Percentiles rank a stretch among this genome's conserved stretches.
These are phyloP conservation scores for Aspergillus sp. DNA, from an alignment of 2,329 filamentous ascomycete genomes.

Conservation along the genomic window DNA sequence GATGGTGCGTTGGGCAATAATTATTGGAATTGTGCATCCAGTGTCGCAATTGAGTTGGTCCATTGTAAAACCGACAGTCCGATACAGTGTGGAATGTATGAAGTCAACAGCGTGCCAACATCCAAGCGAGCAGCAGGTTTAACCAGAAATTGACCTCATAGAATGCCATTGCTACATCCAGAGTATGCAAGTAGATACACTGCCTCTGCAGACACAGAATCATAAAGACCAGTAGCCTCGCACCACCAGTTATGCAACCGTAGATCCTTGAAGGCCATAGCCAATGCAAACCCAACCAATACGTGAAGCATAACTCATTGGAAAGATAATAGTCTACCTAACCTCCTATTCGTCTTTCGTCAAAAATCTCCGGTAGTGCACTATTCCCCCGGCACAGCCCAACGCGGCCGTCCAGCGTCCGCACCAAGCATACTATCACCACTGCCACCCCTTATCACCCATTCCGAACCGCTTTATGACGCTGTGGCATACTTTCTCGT, in stretches of 20 bases:
- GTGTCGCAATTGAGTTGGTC: neutral
- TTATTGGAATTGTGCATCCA: neutral
- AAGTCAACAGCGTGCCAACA: neutral
- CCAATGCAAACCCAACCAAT: neutral
- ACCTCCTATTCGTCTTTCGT: neutral
- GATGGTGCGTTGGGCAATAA: neutral
- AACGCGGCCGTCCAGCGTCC: constrained; percentile 14
- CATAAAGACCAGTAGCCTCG: neutral
- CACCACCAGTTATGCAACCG: neutral
- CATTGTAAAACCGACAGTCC: neutral
- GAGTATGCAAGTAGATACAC: neutral
- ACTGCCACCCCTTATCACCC: neutral
- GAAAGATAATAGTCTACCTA: neutral
- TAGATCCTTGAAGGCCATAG: neutral
- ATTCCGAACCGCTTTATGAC: neutral
- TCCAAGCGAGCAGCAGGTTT: neutral
- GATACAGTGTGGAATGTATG: neutral
- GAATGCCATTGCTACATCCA: neutral
- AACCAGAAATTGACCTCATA: neutral
- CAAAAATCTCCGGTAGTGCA: neutral
- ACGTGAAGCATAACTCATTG: neutral
- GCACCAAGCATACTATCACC: neutral
- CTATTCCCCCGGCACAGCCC: neutral
- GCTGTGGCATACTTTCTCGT: constrained; percentile 67
- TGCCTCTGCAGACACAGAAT: neutral